phyloP scores from a whole-genome alignment of 1,284 basidiomycete genomes.

The Heterobasidion parviporum region DNA sequence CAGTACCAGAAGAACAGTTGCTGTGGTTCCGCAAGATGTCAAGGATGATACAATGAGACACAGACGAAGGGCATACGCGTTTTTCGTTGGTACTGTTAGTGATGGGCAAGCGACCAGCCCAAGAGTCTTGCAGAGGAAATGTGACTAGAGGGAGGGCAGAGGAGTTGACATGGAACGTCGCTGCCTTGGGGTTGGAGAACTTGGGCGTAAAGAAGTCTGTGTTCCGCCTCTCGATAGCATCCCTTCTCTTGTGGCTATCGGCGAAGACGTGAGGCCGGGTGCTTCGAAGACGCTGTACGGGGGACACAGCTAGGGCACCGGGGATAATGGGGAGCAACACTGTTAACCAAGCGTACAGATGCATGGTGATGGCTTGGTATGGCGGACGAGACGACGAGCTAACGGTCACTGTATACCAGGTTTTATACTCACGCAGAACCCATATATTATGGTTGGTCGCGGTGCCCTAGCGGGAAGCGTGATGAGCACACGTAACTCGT shows the following conservation, averaged over 20 bases:
- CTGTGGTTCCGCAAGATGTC: background rate
- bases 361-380: background rate
- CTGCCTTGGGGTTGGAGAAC: background rate
- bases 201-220: background rate
- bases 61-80: background rate
- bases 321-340: background rate
- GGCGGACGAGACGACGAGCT: background rate
- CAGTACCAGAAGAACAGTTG: constrained; percentile 3
- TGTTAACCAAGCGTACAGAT: background rate
- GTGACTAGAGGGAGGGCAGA: background rate
- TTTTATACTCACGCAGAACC: no score
- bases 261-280: background rate
- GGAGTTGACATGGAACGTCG: background rate
- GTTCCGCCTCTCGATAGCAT: background rate
- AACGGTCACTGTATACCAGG: no score
- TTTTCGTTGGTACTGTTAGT: background rate
- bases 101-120: background rate
- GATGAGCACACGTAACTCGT: no score
- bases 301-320: background rate
- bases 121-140: background rate
- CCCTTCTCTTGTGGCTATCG: background rate
- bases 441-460: no score
- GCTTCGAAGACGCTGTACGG: background rate
- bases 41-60: background rate
- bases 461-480: no score